These are phyloP conservation scores for Pinus taeda DNA, from an alignment of 75 land plant genomes.

Conservation along the genomic window DNA sequence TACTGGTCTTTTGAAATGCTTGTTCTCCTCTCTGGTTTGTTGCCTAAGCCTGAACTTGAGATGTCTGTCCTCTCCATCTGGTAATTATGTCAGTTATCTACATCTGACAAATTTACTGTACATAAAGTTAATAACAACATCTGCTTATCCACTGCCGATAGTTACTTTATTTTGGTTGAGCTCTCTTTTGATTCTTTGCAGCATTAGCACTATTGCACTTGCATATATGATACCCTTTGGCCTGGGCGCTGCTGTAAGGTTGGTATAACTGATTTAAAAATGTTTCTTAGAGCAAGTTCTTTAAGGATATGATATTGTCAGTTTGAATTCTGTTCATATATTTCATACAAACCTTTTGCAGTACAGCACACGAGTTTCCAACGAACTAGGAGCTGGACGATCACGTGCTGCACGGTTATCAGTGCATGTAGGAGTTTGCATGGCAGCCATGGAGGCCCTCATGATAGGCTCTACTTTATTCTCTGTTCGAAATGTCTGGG, in stretches of 20 bases:
- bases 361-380: slow-evolving; percentile 68
- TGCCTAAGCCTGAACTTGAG: slow-evolving; percentile 76
- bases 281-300: background rate
- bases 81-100: slow-evolving; percentile 11
- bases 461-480: slow-evolving; percentile 30
- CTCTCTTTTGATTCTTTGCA: slow-evolving; percentile 12
- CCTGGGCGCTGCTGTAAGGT: slow-evolving; percentile 52
- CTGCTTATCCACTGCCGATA: background rate
- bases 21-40: slow-evolving; percentile 66
- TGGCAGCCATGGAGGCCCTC: slow-evolving; percentile 43
- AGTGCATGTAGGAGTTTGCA: slow-evolving; percentile 22
- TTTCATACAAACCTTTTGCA: background rate
- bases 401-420: slow-evolving; percentile 52
- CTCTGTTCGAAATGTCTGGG: slow-evolving; percentile 53
- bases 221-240: slow-evolving; percentile 57
- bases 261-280: background rate
- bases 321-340: background rate
- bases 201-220: slow-evolving; percentile 34
- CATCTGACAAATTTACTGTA: slow-evolving; percentile 18
- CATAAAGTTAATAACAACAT: slow-evolving; percentile 14
- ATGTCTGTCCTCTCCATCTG: slow-evolving; percentile 61
- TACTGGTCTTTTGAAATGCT: slow-evolving; percentile 66
- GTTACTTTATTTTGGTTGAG: background rate
- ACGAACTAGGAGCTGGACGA: slow-evolving; percentile 73
- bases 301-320: background rate